Evolutionary conservation across 2,329 filamentous ascomycete species (phyloP).

Genomic region (Pseudocercospora vitis): DNA sequence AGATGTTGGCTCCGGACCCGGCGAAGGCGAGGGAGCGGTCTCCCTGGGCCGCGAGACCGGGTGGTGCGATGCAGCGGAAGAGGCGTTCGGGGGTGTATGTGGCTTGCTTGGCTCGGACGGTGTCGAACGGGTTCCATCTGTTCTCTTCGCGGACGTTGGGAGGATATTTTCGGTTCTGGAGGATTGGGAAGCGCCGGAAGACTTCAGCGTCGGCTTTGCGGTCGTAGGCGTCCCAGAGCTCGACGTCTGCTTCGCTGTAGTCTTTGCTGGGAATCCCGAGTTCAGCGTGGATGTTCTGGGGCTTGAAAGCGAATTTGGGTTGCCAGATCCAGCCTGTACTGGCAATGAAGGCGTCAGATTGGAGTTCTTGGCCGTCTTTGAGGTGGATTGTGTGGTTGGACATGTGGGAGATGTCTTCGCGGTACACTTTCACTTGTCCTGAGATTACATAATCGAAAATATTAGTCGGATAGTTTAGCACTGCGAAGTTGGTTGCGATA

Average conservation of each 20-base stretch:
- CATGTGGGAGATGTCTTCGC: constrained; percentile 17
- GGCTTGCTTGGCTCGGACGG: not conserved
- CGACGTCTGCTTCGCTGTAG: constrained; percentile 9
- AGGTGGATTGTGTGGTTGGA: constrained; percentile 15
- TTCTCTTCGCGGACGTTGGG: not conserved
- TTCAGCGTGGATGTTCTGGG: constrained; percentile 12
- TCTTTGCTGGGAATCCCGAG: constrained; percentile 18
- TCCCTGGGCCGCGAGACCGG: constrained; percentile 8
- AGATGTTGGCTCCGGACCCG: constrained; percentile 13
- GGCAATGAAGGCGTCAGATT: constrained; percentile 15
- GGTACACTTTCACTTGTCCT: constrained; percentile 17
- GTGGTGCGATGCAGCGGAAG: constrained; percentile 18
- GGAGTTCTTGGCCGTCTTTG: constrained; percentile 6
- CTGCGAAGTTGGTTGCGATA: constrained; percentile 14
- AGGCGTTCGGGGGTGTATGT: constrained; percentile 14
- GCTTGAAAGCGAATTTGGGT: constrained; percentile 15
- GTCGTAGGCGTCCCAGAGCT: constrained; percentile 13
- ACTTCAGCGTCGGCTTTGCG: constrained; percentile 15
- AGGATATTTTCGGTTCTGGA: constrained; percentile 6
- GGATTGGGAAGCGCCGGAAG: constrained; percentile 14
- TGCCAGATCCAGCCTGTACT: constrained; percentile 21
- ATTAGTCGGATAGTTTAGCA: constrained; percentile 16
- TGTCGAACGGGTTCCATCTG: constrained; percentile 1
- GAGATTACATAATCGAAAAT: constrained; percentile 16
- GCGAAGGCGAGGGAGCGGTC: constrained; percentile 16